These are phyloP conservation scores for Beta corolliflora DNA, from an alignment of 179 eudicot species.

Conservation along the genomic window DNA sequence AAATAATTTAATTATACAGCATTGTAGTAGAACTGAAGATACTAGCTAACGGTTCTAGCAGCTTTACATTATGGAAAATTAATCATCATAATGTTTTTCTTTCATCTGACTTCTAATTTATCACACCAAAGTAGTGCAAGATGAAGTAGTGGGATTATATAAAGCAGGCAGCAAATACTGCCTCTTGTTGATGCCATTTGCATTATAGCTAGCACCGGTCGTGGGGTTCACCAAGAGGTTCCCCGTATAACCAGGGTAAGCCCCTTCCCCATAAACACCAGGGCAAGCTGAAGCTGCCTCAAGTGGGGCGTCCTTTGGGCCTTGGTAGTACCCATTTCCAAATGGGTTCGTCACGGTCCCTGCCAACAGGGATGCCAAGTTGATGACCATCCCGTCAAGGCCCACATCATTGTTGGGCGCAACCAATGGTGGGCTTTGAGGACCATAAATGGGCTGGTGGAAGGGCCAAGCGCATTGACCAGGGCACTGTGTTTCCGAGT, in stretches of 20 bases:
- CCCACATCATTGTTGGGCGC: conserved; percentile 42
- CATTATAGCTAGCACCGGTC: conserved; percentile 40
- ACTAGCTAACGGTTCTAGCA: too few relatives aligned
- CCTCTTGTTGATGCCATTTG: conserved; percentile 32
- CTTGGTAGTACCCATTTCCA: conserved; percentile 40
- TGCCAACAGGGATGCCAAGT: conserved; percentile 34
- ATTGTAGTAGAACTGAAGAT: too few relatives aligned
- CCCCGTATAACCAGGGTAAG: conserved; percentile 44
- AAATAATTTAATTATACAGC: too few relatives aligned
- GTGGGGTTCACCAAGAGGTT: conserved; percentile 30
- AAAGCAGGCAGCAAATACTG: conserved; percentile 43
- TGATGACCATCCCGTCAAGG: conserved; percentile 40
- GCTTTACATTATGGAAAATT: too few relatives aligned
- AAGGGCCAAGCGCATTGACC: conserved; percentile 47
- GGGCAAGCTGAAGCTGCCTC: conserved; percentile 41
- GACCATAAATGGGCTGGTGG: conserved; percentile 45
- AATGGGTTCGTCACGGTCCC: conserved; percentile 40
- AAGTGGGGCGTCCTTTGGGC: conserved; percentile 37
- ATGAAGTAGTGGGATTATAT: conserved; percentile 34
- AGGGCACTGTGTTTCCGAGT: conserved; percentile 38
- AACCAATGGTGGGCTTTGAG: conserved; percentile 36
- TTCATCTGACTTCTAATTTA: background rate
- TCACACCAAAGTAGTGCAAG: conserved; percentile 36
- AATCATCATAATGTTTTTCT: background rate
- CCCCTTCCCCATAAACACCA: conserved; percentile 37